Conservation (phyloP, 192 early-diverging fungal genomes). For the Podila minutissima region DNA sequence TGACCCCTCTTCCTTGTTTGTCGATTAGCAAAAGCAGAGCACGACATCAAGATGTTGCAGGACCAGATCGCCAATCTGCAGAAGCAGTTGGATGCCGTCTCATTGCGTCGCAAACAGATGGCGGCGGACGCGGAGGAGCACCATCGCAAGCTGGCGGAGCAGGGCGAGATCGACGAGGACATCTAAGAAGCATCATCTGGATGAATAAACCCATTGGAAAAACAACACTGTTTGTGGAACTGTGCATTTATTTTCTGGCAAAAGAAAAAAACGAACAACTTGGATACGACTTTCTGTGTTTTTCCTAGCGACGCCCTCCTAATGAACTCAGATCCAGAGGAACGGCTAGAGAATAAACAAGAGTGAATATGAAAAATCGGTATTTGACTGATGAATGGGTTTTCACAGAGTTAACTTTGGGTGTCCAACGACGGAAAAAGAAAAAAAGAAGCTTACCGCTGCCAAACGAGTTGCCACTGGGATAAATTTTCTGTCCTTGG, state of each 20-base stretch:
- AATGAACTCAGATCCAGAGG: slow-evolving; percentile 48
- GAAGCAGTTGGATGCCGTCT: slow-evolving; percentile 38
- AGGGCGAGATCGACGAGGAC: slow-evolving; percentile 9
- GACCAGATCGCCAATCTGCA: slow-evolving; percentile 42
- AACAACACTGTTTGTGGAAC: not conserved
- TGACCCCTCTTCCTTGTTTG: not conserved
- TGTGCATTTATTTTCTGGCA: not conserved
- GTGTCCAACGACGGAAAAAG: too few species aligned
- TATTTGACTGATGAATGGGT: not conserved
- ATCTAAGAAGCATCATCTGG: too few species aligned
- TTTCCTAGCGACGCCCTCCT: slow-evolving; percentile 15
- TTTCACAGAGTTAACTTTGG: too few species aligned
- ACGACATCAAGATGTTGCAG: slow-evolving; percentile 39
- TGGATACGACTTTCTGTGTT: not conserved
- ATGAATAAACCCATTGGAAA: too few species aligned
- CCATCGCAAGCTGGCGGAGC: slow-evolving; percentile 19
- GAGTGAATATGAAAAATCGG: not conserved
- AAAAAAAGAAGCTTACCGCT: slow-evolving; percentile 26
- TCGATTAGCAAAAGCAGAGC: slow-evolving; percentile 21
- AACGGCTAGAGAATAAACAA: slow-evolving; percentile 9
- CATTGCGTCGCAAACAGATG: slow-evolving; percentile 42
- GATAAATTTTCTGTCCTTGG: slow-evolving; percentile 42
- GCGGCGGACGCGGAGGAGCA: slow-evolving; percentile 39
- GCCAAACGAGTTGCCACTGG: slow-evolving; percentile 50
- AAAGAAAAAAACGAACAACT: slow-evolving; percentile 29